Evolutionary conservation across 805 yeast species (phyloP), one percentile per base, ranked within the genome.

Genomic region (Starmerella powellii): DNA sequence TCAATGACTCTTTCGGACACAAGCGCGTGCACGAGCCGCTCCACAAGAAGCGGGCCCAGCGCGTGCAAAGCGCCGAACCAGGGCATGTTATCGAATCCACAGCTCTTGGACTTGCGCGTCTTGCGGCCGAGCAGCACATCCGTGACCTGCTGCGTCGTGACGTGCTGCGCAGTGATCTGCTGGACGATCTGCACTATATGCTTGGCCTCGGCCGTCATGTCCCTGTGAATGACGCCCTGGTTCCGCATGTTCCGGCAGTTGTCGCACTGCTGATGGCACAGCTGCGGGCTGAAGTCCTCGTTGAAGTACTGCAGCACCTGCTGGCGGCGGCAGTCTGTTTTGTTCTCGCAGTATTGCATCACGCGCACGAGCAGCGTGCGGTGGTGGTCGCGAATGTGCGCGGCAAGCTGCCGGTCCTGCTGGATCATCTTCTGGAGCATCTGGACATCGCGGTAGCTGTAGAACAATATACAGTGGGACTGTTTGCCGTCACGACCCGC

Each of bases 401-500:
- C 44, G 73, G 19, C 78, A 45, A 84, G 61, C 44, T 80, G 84
- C 40, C 67, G 70, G 56, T 87, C 97, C 43, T 77, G 68, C 44
- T 76, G 77, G 34, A 91, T 86, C 75, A 85, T 72, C 15, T 76
- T 67, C 59, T 80, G 86, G 34, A 91, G 62, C 23, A 75, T 65
- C 44, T 86, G 66, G 0, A 88, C 93, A 63, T 88, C 98, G 46
- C 72, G 72, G 62, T 79, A 80, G 10, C 78, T 72, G 60, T 80
- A 91, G 53, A 74, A 88, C 72, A 88, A 71, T 12, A 85, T 71
- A 63, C 97, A 91, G 44, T 77, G 79, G 1, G 94, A 80, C 34
- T 67, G 73, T 6, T 72, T 63, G 0, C 98, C 97, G 64, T 91
- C 98, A 64, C 98, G 74, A 4, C 98, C 98, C 3, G 97, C 98